Conservation (phyloP, 371 early-diverging fungal genomes). For the Mortierella sp. region DNA sequence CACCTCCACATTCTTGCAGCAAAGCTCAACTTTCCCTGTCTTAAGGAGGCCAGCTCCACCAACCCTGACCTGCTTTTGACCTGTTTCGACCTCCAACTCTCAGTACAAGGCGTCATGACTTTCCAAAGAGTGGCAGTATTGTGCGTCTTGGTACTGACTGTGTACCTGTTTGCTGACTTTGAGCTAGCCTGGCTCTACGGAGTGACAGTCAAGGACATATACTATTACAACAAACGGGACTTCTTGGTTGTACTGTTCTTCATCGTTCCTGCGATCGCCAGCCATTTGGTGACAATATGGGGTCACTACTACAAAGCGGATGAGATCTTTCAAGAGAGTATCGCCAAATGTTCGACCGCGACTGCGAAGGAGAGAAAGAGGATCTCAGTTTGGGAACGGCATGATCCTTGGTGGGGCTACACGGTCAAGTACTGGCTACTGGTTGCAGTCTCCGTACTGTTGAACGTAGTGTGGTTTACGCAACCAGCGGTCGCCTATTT, state of each 20-base stretch:
- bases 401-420: constrained; percentile 37
- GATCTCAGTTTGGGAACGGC: constrained; percentile 38
- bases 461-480: constrained; percentile 39
- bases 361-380: constrained; percentile 18
- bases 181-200: constrained; percentile 19
- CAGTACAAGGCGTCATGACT: neutral
- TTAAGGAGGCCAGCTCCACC: too few relatives aligned
- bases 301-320: constrained; percentile 40
- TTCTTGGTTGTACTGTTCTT: constrained; percentile 15
- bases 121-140: constrained; percentile 13
- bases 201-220: constrained; percentile 11
- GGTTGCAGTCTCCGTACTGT: constrained; percentile 8
- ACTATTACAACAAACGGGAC: constrained; percentile 32
- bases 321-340: constrained; percentile 20
- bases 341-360: constrained; percentile 15
- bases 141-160: constrained; percentile 5
- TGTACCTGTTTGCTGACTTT: constrained; percentile 23
- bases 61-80: too few relatives aligned
- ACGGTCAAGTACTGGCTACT: constrained; percentile 31
- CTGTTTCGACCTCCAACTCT: neutral
- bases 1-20: too few relatives aligned
- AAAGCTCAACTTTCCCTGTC: neutral
- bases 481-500: constrained; percentile 16
- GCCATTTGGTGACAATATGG: constrained; percentile 40
- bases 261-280: constrained; percentile 17